Percentiles rank a stretch among this genome's conserved stretches.
Conservation (phyloP, 2,329 filamentous ascomycete species). For the Colletotrichum navitas region DNA sequence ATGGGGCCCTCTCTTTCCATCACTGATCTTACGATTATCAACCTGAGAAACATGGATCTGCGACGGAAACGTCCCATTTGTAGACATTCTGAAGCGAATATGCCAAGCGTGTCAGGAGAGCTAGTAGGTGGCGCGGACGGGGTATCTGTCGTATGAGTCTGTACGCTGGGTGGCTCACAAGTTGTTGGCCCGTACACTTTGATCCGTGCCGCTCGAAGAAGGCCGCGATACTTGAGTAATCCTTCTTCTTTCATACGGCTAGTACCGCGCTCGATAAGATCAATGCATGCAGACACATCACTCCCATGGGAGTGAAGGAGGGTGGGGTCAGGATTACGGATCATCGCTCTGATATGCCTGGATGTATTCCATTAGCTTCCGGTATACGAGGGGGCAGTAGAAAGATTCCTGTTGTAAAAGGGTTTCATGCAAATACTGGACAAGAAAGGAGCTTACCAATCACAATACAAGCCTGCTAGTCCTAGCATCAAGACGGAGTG, state of each 20-base stretch:
- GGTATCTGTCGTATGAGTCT: neutral
- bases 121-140: slow-evolving; percentile 5
- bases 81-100: slow-evolving; percentile 7
- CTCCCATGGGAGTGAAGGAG: slow-evolving; percentile 28
- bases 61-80: slow-evolving; percentile 47
- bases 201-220: slow-evolving; percentile 39
- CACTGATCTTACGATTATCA: slow-evolving; percentile 45
- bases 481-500: slow-evolving; percentile 44
- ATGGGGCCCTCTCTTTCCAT: slow-evolving; percentile 44
- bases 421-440: neutral
- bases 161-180: neutral
- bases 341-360: slow-evolving; percentile 29
- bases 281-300: slow-evolving; percentile 40
- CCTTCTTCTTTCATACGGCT: slow-evolving; percentile 14
- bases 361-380: neutral
- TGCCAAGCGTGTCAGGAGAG: slow-evolving; percentile 5
- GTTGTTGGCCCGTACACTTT: slow-evolving; percentile 40
- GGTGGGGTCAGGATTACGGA: slow-evolving; percentile 6
- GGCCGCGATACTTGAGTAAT: slow-evolving; percentile 29
- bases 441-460: slow-evolving; percentile 42
- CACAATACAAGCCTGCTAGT: slow-evolving; percentile 46
- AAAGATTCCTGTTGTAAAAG: neutral
- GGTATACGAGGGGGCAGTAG: neutral
- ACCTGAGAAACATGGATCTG: slow-evolving; percentile 48
- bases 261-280: slow-evolving; percentile 36